These are phyloP conservation scores for Magnolia sinica DNA, from an alignment of 164 flowering plant species.

Conservation along the genomic window DNA sequence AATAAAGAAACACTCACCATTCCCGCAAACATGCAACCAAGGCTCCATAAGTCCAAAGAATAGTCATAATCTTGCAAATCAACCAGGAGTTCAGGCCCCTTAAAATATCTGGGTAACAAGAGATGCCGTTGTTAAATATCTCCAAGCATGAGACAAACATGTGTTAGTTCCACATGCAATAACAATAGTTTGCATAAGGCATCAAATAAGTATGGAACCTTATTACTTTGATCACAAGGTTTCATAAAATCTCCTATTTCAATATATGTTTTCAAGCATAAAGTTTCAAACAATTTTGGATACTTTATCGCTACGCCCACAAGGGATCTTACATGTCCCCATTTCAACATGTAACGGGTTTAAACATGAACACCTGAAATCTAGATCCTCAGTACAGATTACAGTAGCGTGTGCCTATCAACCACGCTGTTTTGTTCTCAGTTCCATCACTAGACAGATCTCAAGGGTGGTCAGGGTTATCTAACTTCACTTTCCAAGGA, in stretches of 20 bases:
- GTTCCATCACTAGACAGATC: background rate
- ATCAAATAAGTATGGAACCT: background rate
- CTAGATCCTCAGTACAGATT: background rate
- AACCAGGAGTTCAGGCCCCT: slow-evolving; percentile 74
- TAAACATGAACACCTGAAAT: background rate
- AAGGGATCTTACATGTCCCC: background rate
- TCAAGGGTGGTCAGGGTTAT: background rate
- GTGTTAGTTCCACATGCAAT: background rate
- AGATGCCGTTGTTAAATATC: background rate
- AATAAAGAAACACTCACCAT: slow-evolving; percentile 37
- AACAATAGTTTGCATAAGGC: background rate
- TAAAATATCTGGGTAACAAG: slow-evolving; percentile 39
- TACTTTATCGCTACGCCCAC: too few species aligned
- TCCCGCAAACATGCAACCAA: slow-evolving; percentile 79
- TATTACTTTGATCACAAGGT: too few species aligned
- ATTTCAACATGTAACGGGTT: background rate
- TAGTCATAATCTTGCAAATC: slow-evolving; percentile 75
- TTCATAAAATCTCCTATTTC: background rate
- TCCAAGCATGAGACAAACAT: background rate
- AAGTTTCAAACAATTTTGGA: background rate
- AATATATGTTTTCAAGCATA: background rate
- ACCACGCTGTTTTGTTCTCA: background rate
- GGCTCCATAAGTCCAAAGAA: slow-evolving; percentile 77
- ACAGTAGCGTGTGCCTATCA: background rate
- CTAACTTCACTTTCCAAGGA: background rate